Evolutionary conservation across 2,329 filamentous ascomycete species (phyloP), one percentile per base, ranked within the genome.

Genomic region (Beauveria sp.): DNA sequence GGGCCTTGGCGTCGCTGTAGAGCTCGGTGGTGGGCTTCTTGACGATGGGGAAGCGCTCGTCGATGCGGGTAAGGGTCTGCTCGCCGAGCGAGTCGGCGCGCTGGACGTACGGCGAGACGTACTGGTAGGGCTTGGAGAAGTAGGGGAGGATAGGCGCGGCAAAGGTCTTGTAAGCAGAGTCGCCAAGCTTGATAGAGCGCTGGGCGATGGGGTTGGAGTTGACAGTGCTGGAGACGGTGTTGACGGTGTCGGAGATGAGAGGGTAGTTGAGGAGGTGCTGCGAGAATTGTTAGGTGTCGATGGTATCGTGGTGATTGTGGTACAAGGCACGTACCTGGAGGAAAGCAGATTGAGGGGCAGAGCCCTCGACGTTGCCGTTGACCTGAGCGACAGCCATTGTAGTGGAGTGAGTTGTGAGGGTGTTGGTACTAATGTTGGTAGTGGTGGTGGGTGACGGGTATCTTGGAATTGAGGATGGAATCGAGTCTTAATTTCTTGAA

Each of bases 201-300:
- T 91, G 87, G 71, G 90, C 92, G 71, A 90, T 88, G 55, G 90
- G 87, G 77, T 93, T 91, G 71, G 84, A 79, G 76, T 92, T 90
- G 83, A 96, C 88, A 71, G 85, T 86, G 70, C 83, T 79, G 76
- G 92, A 91, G 83, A 96, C 88, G 71, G 84, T 86, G 63, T 84
- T 79, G 75, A 96, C 85, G 70, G 86, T 79, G 74, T 96, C 91
- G 71, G 84, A 85, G 71, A 97, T 84, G 66, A 96, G 76, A 46
- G 93, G 93, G 76, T 96, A 96, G 66, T 87, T 88, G 68, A 86
- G 81, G 65, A 97, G 82, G 72, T 97, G 92, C 91, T 96, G 34
- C 68, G 46, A 41, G 34, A 43, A 7, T n/a, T 37, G 53, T 58
- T 54, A 53, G 26, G 43, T 16, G 24, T 18, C 5, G 26, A 12